These are phyloP conservation scores for Phytophthora parvispora DNA, from an alignment of 352 stramenopile species.

Conservation along the genomic window DNA sequence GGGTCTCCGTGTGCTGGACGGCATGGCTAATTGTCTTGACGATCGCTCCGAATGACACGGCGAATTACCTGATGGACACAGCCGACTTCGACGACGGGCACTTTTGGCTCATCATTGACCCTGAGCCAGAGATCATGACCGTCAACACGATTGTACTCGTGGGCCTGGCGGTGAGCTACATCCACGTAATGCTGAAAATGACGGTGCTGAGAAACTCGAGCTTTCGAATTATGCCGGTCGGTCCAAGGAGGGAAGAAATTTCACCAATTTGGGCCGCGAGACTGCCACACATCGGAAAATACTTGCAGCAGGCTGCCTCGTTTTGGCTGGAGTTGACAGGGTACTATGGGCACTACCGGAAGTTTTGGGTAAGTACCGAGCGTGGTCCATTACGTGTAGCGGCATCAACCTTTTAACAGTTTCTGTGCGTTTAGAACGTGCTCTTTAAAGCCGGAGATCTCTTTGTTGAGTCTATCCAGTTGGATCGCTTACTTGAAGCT, in stretches of 20 bases:
- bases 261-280: background rate
- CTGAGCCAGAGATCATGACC: conserved; percentile 8
- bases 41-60: conserved; percentile 41
- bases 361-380: conserved; percentile 12
- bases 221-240: background rate
- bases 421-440: conserved; percentile 8
- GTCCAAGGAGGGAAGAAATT: background rate
- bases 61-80: conserved; percentile 65
- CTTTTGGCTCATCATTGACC: conserved; percentile 53
- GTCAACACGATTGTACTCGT: conserved; percentile 20
- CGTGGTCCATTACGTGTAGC: background rate
- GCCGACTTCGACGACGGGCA: conserved; percentile 51
- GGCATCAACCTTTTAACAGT: background rate
- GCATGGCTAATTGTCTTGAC: conserved; percentile 35
- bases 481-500: conserved; percentile 21
- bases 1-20: conserved; percentile 40
- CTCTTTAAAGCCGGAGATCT: conserved; percentile 22
- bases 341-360: conserved; percentile 13
- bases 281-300: conserved; percentile 12
- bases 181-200: conserved; percentile 41
- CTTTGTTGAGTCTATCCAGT: conserved; percentile 16
- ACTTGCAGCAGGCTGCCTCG: conserved; percentile 1
- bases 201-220: conserved; percentile 10
- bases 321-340: conserved; percentile 15
- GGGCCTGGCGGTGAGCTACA: conserved; percentile 26